These are phyloP conservation scores for Stropharia rugosoannulata DNA, from an alignment of 768 basidiomycete species.

Conservation along the genomic window DNA sequence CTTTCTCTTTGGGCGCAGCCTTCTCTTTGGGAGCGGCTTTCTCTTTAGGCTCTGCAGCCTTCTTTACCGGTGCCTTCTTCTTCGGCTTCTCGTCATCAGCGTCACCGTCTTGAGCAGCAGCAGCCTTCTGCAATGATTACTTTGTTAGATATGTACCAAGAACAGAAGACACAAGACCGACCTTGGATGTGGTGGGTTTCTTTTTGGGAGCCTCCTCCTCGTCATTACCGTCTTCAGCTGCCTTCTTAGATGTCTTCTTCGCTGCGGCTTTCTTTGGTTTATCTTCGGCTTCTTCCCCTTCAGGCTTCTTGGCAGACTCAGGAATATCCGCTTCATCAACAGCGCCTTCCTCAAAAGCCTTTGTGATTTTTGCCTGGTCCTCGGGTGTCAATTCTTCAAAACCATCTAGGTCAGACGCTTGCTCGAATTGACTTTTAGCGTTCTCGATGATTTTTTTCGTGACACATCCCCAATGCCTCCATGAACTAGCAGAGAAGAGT, in stretches of 20 bases:
- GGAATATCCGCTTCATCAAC: slow-evolving; percentile 88
- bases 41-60: slow-evolving; percentile 38
- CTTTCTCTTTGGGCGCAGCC: slow-evolving; percentile 44
- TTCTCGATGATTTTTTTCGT: slow-evolving; percentile 70
- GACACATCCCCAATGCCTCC: slow-evolving; percentile 92
- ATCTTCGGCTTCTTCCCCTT: slow-evolving; percentile 42
- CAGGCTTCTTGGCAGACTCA: slow-evolving; percentile 62
- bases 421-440: slow-evolving; percentile 59
- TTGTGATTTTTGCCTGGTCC: slow-evolving; percentile 68
- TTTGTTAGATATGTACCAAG: not conserved
- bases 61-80: slow-evolving; percentile 43
- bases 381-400: slow-evolving; percentile 69
- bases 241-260: slow-evolving; percentile 29
- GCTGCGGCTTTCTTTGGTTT: slow-evolving; percentile 34
- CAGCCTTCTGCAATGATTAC: slow-evolving; percentile 11
- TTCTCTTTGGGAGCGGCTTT: slow-evolving; percentile 51
- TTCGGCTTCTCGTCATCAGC: slow-evolving; percentile 47
- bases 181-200: slow-evolving; percentile 29
- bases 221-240: slow-evolving; percentile 28
- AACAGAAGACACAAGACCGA: slow-evolving; percentile 12
- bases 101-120: slow-evolving; percentile 16
- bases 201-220: slow-evolving; percentile 52
- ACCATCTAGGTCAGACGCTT: slow-evolving; percentile 77
- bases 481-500: slow-evolving; percentile 43
- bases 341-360: slow-evolving; percentile 74